Conservation (phyloP, 768 basidiomycete genomes). For the Podaxis mareebaensis region DNA sequence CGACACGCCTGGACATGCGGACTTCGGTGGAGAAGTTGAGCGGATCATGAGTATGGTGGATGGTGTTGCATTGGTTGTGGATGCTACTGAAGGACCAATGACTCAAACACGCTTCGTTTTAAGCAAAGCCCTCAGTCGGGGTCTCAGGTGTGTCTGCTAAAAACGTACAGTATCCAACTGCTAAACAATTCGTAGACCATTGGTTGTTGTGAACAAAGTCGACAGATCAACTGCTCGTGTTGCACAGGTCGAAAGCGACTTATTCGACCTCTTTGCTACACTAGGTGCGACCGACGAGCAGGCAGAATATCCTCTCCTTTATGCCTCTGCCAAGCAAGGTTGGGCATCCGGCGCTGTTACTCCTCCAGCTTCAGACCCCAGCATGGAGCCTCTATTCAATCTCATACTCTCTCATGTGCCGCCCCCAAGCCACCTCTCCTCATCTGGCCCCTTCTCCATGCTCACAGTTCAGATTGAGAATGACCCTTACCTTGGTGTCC, state of each 20-base stretch:
- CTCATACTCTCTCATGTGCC: slow-evolving; percentile 47
- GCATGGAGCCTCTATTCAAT: slow-evolving; percentile 48
- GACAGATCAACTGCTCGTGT: slow-evolving; percentile 45
- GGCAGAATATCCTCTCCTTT: slow-evolving; percentile 51
- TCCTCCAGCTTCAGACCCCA: slow-evolving; percentile 20
- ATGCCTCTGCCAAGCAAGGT: slow-evolving; percentile 52
- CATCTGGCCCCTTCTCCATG: slow-evolving; percentile 48
- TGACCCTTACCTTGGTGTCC: slow-evolving; percentile 49
- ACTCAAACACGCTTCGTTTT: slow-evolving; percentile 58
- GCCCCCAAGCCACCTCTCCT: slow-evolving; percentile 37
- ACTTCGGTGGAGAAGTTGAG: slow-evolving; percentile 65
- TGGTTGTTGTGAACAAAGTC: slow-evolving; percentile 54
- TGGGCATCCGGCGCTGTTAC: slow-evolving; percentile 40
- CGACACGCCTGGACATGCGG: slow-evolving; percentile 64
- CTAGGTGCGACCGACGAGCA: slow-evolving; percentile 53
- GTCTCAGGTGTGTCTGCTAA: slow-evolving; percentile 36
- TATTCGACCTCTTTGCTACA: slow-evolving; percentile 52
- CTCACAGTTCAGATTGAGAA: slow-evolving; percentile 52
- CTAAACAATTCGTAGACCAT: slow-evolving; percentile 30
- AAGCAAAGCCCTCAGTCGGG: slow-evolving; percentile 44
- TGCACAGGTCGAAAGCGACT: slow-evolving; percentile 48
- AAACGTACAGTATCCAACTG: not conserved
- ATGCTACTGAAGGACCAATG: slow-evolving; percentile 63
- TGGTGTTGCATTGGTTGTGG: slow-evolving; percentile 59
- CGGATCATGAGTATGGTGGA: slow-evolving; percentile 63